These are phyloP conservation scores for Nakazawaea laoshanensis DNA, from an alignment of 805 yeast species.

Conservation along the genomic window DNA sequence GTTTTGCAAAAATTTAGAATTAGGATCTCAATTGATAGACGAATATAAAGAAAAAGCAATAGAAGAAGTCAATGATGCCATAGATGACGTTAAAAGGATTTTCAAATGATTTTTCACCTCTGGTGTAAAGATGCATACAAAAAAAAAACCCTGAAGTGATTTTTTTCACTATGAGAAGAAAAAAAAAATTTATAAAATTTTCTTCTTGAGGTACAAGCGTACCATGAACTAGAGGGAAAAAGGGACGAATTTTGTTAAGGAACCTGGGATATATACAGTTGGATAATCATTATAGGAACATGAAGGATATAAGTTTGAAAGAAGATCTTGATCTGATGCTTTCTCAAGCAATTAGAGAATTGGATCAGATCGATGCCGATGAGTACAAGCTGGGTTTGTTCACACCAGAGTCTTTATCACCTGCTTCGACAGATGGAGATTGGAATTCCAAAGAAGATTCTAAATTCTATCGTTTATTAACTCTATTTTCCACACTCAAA, in stretches of 20 bases:
- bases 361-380: background rate
- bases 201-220: too few relatives aligned
- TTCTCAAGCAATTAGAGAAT: constrained; percentile 3
- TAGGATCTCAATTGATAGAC: constrained; percentile 20
- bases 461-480: constrained; percentile 2
- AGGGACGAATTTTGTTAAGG: too few relatives aligned
- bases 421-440: background rate
- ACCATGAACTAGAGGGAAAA: too few relatives aligned
- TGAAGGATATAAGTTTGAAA: too few relatives aligned
- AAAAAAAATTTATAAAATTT: too few relatives aligned
- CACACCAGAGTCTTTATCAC: constrained; percentile 7
- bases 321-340: too few relatives aligned
- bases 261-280: too few relatives aligned
- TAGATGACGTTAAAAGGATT: constrained; percentile 6
- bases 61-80: constrained; percentile 5
- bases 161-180: too few relatives aligned
- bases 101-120: too few relatives aligned
- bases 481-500: constrained; percentile 16
- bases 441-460: background rate
- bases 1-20: constrained; percentile 26
- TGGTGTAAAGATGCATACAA: too few relatives aligned
- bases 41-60: constrained; percentile 4
- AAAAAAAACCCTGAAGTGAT: too few relatives aligned
- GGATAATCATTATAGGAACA: too few relatives aligned
- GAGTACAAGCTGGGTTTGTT: constrained; percentile 4